Evolutionary conservation across 192 early-diverging fungal species (phyloP).

Genomic region (Coemansia sp.): DNA sequence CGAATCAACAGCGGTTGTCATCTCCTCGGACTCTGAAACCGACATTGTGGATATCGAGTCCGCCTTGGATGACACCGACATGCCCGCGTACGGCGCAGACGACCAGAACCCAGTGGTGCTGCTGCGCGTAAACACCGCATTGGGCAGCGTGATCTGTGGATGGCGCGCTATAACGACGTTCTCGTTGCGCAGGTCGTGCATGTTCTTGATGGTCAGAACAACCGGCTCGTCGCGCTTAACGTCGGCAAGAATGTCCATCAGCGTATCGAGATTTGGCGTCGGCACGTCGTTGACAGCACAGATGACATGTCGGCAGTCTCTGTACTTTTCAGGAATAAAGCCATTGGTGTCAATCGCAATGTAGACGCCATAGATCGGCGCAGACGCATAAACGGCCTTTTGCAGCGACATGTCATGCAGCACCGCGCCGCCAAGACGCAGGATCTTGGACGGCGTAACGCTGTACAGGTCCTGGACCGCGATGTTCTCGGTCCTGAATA

Average conservation of each 20-base stretch:
- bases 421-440: constrained; percentile 77
- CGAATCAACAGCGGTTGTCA: too few species aligned
- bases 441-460: constrained; percentile 77
- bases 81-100: constrained; percentile 13
- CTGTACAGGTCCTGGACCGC: constrained; percentile 68
- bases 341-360: constrained; percentile 3
- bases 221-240: constrained; percentile 17
- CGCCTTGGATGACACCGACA: not conserved
- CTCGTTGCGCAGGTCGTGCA: constrained; percentile 63
- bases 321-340: not conserved
- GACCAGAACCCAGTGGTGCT: constrained; percentile 36
- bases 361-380: constrained; percentile 26
- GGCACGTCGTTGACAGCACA: constrained; percentile 15
- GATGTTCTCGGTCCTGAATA: constrained; percentile 48
- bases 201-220: constrained; percentile 35
- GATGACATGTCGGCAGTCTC: constrained; percentile 12
- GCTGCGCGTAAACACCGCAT: constrained; percentile 29
- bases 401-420: constrained; percentile 74
- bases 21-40: not conserved
- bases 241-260: constrained; percentile 19
- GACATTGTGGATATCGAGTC: not conserved
- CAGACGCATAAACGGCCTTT: constrained; percentile 44
- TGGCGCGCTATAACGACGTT: constrained; percentile 75
- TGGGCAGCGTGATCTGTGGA: constrained; percentile 8
- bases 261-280: constrained; percentile 21